Evolutionary conservation across 1,284 basidiomycete species (phyloP), one percentile per base, ranked within the genome.

Genomic region (Cutaneotrichosporon sp.): DNA sequence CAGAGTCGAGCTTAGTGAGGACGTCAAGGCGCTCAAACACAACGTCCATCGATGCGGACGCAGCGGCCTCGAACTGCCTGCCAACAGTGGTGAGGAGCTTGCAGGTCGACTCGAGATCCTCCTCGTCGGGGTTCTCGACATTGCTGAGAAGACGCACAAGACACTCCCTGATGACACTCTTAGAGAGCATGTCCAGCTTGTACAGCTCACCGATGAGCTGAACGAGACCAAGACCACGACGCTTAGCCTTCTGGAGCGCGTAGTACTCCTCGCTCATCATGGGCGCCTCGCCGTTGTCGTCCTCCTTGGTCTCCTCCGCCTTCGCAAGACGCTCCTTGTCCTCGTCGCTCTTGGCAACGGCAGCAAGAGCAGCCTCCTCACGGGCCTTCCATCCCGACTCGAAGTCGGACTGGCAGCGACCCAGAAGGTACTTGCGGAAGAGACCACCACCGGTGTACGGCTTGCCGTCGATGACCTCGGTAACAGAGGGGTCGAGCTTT

Each of bases 181-280:
- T 91, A 53, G 91, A 92, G 61, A 97, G 84, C 91, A 97, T 96
- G 80, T 90, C 89, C 46, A 97, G 84, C 84, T 97, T 97, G 89
- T 94, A 98, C 64, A 98, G 84, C 83, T 98, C 95, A 74, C 96
- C 95, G 70, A 98, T 97, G 83, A 99, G 97, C 79, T 91, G 91
- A 80, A 98, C 92, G 67, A 98, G 86, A 85, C 96, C 96, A 30
- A 98, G 89, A 80, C 95, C 94, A 70, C 92, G 90, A 69, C 95
- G 91, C 85, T 97, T 97, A 52, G 94, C 94, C 84, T 97, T 97
- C 80, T 95, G 90, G 21, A 91, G 91, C 58, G 90, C 90, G 76
- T 98, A 98, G 84, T 98, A 98, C 82, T 98, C 95, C 14, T 97
- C 94, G 6, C 91, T 96, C 73, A 97, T 90, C 55, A 94, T 84